Base-by-base conservation (phyloP, 108 stramenopile species). In the Discostella stelligeroides region DNA sequence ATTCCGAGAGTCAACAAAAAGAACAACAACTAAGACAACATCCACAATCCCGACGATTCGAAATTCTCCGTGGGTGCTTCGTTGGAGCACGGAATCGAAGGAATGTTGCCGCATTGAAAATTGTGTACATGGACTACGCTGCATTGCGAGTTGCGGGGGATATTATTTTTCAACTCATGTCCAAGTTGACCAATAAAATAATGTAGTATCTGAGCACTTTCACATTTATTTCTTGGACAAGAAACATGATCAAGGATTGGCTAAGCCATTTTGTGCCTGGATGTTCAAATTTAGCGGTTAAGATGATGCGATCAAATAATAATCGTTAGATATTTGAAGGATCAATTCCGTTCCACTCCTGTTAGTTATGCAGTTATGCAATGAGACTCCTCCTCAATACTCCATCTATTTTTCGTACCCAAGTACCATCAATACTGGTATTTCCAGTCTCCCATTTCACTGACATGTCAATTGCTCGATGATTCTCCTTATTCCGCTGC, bases 41-140 rank as follows among this genome's bases (percentile, higher is more conserved):
- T 21, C 13, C 9, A 34, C 4, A 53, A 8, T 47, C 56, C 7
- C 73, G 92, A 57, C 73, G 78, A 15, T 50, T 86, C 45, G 85
- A 89, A 23, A 85, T 95, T 38, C 67, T 95, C 17, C 81, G 71
- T 45, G 95, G 95, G 7, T 92, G 90, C 55, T 93, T 92, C 69
- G 81, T 80, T 17, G 95, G 95, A 0, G 89, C 88, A 18, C 75
- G 83, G 29, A 92, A 90, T 63, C 67, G 63, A 38, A 69, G 71
- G 18, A 85, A 93, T 23, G 89, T 93, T 4, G 78, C 80, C 21
- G 92, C 92, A 14, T 79, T 95, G 37, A 82, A 81, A 25, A 85
- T 93, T 30, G 85, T 91, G 13, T 95, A 93, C 80, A 75, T 82
- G 65, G 91, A 91, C 62, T 90, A 91, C 60, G 42, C 72, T 0